phyloP scores from a whole-genome alignment of 2,329 filamentous ascomycete species.

The Albophoma yamanashiensis region DNA sequence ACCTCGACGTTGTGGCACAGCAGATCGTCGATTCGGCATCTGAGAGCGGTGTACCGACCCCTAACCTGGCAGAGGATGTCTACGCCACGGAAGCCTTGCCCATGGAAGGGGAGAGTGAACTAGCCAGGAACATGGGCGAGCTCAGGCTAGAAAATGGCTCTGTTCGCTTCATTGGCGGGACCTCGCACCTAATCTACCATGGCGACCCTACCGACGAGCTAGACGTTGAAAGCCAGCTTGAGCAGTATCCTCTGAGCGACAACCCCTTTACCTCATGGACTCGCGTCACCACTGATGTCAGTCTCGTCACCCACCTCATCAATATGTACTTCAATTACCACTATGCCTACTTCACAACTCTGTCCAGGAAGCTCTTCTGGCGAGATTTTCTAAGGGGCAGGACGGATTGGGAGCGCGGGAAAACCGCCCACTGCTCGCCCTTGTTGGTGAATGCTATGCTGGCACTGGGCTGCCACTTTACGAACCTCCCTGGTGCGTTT shows the following conservation, averaged over 20 bases:
- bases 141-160: constrained; percentile 78
- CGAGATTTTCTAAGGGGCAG: constrained; percentile 71
- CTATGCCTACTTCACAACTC: constrained; percentile 88
- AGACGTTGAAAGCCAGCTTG: constrained; percentile 29
- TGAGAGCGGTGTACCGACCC: constrained; percentile 8
- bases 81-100: constrained; percentile 26
- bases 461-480: constrained; percentile 88
- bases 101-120: constrained; percentile 58
- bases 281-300: constrained; percentile 66
- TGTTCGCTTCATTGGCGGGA: constrained; percentile 85
- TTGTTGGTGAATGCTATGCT: constrained; percentile 90
- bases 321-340: constrained; percentile 99
- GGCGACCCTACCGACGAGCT: constrained; percentile 33
- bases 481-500: constrained; percentile 61
- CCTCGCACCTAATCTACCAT: constrained; percentile 83
- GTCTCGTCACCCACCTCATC: constrained; percentile 75
- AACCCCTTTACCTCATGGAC: constrained; percentile 82
- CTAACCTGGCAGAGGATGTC: constrained; percentile 29
- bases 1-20: constrained; percentile 44
- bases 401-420: constrained; percentile 41
- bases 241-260: constrained; percentile 41
- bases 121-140: constrained; percentile 90
- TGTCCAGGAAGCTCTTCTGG: constrained; percentile 80
- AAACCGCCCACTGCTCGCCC: constrained; percentile 68
- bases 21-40: constrained; percentile 35